A percentile compares a stretch with the other conserved stretches of the same genome.
Evolutionary conservation across 2,329 filamentous ascomycete species (phyloP).

Genomic region (Pyrenophora seminiperda): DNA sequence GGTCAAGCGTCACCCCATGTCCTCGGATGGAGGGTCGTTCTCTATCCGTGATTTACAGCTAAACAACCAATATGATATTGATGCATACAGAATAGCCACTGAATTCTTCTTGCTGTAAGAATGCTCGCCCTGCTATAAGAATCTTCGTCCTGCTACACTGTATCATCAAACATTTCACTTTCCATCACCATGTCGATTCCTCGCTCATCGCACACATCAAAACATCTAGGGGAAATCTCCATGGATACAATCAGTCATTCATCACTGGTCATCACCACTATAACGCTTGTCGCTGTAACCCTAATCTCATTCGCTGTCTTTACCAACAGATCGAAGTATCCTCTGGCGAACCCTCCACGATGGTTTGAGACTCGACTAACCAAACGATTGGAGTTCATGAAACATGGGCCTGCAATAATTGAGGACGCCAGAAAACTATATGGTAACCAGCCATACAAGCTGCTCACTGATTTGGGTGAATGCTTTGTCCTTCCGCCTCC

Average conservation of each 20-base stretch:
- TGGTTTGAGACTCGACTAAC: neutral
- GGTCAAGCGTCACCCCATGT: too few species aligned
- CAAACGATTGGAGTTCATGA: neutral
- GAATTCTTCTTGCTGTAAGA: too few species aligned
- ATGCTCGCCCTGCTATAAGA: too few species aligned
- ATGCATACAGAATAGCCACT: too few species aligned
- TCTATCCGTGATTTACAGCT: too few species aligned
- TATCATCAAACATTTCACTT: too few species aligned
- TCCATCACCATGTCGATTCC: neutral
- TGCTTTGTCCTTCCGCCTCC: neutral
- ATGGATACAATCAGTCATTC: neutral
- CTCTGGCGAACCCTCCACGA: neutral
- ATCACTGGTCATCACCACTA: neutral
- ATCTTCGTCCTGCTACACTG: too few species aligned
- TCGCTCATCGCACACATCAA: neutral
- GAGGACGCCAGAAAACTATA: neutral
- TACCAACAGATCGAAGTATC: neutral
- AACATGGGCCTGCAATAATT: neutral
- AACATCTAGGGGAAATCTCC: neutral
- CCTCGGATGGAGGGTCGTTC: too few species aligned
- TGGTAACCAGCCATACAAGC: slow-evolving; percentile 2
- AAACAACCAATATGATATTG: too few species aligned
- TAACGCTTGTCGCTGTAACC: neutral
- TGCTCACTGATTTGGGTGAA: neutral
- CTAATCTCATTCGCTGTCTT: neutral